Conservation (phyloP, 176 grass and related monocot genomes). For the Oryza coarctata region DNA sequence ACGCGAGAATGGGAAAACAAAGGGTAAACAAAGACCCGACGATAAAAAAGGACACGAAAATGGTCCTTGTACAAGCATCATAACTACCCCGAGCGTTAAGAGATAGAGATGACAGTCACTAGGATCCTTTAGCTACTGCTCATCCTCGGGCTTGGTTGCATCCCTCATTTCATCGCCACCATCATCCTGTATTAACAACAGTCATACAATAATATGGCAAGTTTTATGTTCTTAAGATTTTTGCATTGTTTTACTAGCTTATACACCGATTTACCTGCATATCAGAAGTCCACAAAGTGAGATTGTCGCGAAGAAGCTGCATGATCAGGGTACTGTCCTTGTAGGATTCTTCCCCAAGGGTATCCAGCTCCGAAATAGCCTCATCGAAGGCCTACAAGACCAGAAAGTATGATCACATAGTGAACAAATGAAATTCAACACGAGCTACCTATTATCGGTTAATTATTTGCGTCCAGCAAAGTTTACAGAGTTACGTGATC, state of each 20-base stretch:
- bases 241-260: not conserved
- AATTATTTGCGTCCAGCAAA: not conserved
- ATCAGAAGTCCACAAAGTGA: constrained; percentile 97
- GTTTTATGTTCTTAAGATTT: not conserved
- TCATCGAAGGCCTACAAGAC: constrained; percentile 83
- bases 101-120: constrained; percentile 11
- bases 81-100: constrained; percentile 37
- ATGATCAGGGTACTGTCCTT: constrained; percentile 99
- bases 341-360: constrained; percentile 97
- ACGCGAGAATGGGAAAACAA: constrained; percentile 35
- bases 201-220: not conserved
- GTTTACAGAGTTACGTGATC: not conserved
- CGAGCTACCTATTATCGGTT: not conserved
- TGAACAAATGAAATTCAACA: not conserved
- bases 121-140: constrained; percentile 48
- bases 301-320: constrained; percentile 99
- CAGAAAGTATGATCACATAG: constrained; percentile 11
- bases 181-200: constrained; percentile 64
- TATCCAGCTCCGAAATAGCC: constrained; percentile 87
- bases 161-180: constrained; percentile 85
- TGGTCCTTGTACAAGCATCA: constrained; percentile 59
- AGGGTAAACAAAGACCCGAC: constrained; percentile 44
- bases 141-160: constrained; percentile 66
- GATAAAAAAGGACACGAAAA: constrained; percentile 46
- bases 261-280: constrained; percentile 69